These are phyloP conservation scores for Talaromyces sp. DNA, from an alignment of 2,329 filamentous ascomycete species.

Conservation along the genomic window DNA sequence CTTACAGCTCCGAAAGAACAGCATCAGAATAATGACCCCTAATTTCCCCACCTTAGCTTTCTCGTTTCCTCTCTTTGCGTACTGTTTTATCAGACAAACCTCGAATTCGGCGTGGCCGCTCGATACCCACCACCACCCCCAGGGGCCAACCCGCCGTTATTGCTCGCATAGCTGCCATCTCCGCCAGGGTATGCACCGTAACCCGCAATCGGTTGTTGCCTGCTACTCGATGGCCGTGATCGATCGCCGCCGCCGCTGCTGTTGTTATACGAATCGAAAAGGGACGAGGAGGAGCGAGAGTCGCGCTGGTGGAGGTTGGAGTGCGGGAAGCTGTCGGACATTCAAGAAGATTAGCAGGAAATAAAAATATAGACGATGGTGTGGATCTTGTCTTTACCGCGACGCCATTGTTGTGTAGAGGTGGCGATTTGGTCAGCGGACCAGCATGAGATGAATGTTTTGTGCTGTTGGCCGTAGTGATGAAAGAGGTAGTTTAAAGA, in stretches of 20 bases:
- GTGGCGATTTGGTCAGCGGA: background rate
- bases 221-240: conserved; percentile 30
- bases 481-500: background rate
- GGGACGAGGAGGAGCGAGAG: conserved; percentile 64
- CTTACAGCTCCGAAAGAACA: conserved; percentile 50
- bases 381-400: background rate
- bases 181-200: conserved; percentile 34
- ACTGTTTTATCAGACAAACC: conserved; percentile 38
- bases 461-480: background rate
- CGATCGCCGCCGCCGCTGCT: conserved; percentile 50
- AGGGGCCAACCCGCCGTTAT: conserved; percentile 14
- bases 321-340: conserved; percentile 55
- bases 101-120: conserved; percentile 59
- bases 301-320: conserved; percentile 63
- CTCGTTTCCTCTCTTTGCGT: background rate
- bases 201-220: conserved; percentile 44
- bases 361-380: background rate
- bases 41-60: background rate
- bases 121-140: conserved; percentile 10
- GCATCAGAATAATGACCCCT: conserved; percentile 91
- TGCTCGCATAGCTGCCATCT: background rate
- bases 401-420: conserved; percentile 5
- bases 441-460: background rate
- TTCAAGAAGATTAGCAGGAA: background rate
- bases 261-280: conserved; percentile 63